Evolutionary conservation across 768 basidiomycete species (phyloP), one percentile per base, ranked within the genome.

Genomic region (Lactarius vividus): DNA sequence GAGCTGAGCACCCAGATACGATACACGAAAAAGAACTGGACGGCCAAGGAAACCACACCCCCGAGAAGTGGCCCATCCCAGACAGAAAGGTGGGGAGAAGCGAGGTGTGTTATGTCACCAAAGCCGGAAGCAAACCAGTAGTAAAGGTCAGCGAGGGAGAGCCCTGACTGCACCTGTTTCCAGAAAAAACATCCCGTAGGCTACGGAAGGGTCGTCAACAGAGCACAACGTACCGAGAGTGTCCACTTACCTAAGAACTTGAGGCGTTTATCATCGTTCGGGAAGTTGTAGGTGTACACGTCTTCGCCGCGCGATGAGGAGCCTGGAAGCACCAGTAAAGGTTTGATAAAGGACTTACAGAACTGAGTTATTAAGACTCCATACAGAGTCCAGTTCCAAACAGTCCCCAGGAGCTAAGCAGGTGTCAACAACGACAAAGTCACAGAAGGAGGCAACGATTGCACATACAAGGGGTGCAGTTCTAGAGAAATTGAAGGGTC

Each of bases 91-190:
- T 54, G 29, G 15, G 53, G 53, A 29, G 23, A 28, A 2, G 8
- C 5, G 8, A 61, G 55, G 28, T 26, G 59, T 0, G 13, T 8
- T 6, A 61, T 1, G 71, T 68, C 0, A 73, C 73, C 3, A 75
- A 49, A 65, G 26, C 60, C 64, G 8, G 59, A 56, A 6, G 23
- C 55, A 15, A 65, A 65, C 59, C 59, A 57, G 54, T 52, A 52
- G 42, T 57, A 61, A 20, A 65, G 26, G 64, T 65, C 64, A 2
- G 29, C 37, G 13, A 59, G 59, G 13, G 31, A 57, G 9, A 65
- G 54, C 7, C 39, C 42, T 3, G 64, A 57, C 40, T 61, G 64
- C 33, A 61, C 10, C 28, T n/a, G 64, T 65, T 42, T 65, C 64
- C 1, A 65, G 13, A 4, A 61, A 33, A 52, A 57, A 65, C 23